Evolutionary conservation across 1,284 basidiomycete species (phyloP).

Genomic region (Inonotus hispidus): DNA sequence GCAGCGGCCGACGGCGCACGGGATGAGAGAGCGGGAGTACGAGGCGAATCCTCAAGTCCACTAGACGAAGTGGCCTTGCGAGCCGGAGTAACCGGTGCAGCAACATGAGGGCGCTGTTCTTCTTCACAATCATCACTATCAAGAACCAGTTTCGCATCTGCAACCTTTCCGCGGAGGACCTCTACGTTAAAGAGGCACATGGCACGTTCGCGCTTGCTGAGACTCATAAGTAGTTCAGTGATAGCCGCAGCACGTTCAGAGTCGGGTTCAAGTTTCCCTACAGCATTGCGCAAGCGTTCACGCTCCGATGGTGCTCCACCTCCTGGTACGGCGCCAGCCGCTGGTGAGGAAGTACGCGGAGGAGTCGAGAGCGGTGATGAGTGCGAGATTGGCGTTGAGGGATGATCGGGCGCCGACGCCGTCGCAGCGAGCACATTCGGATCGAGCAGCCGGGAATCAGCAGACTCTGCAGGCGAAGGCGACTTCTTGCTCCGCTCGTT

Average conservation of each 20-base stretch:
- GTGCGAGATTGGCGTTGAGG: constrained; percentile 74
- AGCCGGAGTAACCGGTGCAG: constrained; percentile 41
- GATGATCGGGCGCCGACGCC: constrained; percentile 77
- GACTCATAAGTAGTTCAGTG: constrained; percentile 74
- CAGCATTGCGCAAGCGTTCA: constrained; percentile 68
- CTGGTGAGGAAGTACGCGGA: constrained; percentile 71
- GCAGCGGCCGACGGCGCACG: constrained; percentile 64
- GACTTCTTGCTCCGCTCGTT: constrained; percentile 28
- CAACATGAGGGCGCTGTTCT: constrained; percentile 26
- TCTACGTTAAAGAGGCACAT: constrained; percentile 87
- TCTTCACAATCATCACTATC: constrained; percentile 62
- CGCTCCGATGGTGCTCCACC: constrained; percentile 38
- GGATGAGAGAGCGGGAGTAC: constrained; percentile 68
- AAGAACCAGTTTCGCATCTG: constrained; percentile 76
- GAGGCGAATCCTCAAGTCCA: constrained; percentile 44
- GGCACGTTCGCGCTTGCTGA: constrained; percentile 84
- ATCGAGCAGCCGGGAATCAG: constrained; percentile 59
- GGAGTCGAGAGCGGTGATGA: constrained; percentile 67
- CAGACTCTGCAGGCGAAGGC: constrained; percentile 46
- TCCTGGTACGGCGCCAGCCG: constrained; percentile 13
- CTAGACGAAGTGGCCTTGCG: constrained; percentile 45
- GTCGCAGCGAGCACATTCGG: constrained; percentile 58
- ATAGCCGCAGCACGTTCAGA: constrained; percentile 52
- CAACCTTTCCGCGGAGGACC: constrained; percentile 70
- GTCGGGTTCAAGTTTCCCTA: constrained; percentile 50